Evolutionary conservation across 1,284 basidiomycete genomes (phyloP), one percentile per base, ranked within the genome.

Genomic region (Xerocomus amazonicus): DNA sequence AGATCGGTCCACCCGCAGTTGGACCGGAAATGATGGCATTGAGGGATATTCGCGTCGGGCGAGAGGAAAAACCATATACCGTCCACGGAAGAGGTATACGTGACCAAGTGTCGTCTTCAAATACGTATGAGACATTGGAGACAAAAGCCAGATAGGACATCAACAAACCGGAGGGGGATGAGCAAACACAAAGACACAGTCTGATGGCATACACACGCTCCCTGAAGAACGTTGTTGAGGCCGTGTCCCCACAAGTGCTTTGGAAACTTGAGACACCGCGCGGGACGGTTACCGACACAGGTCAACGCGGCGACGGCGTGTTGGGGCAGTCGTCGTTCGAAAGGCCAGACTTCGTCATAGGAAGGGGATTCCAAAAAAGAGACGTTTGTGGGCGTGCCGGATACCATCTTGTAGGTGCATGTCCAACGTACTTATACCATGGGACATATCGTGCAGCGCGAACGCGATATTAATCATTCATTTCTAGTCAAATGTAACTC

Each of bases 51-150:
- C 73, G 70, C 0, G 78, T 71, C 2, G 83, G 80, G n/a, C 78
- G 70, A 37, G 80, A 64, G 0, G 73, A 65, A 52, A 75, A 72
- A 51, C 74, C 77, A 52, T 76, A 76, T 3, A 80, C 43, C 4
- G 76, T 76, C 58, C 74, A 81, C 3, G 73, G 73, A 23, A 74
- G 69, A 45, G 74, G 75, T 6, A 65, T 62, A 54, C 70, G 75
- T 14, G 74, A 80, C 83, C 83, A 85, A n/a, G 75, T 75, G 53
- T 84, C 84, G 58, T 85, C 82, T 47, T 84, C 76, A 50, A 84
- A 84, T 1, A 85, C 83, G 51, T 75, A 83, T 0, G 74, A 73
- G 23, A 77, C 66, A 46, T 77, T 71, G 7, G 75, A 59, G 19
- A 61, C 58, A 41, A 78, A 70, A 2, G 81, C 76, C 2, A 83